Conservation (phyloP, 108 stramenopile species). For the Ochromonas danica region DNA sequence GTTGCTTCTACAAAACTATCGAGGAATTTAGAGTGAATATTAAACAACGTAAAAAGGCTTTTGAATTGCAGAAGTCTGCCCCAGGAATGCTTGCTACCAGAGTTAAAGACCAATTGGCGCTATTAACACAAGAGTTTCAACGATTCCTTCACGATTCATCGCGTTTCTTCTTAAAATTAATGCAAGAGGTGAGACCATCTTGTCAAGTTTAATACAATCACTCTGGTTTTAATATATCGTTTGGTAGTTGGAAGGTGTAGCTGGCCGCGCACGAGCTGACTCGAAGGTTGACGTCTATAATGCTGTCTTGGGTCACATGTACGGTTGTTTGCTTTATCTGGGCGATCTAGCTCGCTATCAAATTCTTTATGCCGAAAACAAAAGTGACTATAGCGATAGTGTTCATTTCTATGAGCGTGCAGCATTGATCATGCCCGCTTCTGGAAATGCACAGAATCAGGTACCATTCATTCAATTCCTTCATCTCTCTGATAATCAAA, state of each 20-base stretch:
- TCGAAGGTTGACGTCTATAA: background rate
- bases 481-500: no score
- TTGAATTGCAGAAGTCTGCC: background rate
- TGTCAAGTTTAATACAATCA: background rate
- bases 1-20: conserved; percentile 5
- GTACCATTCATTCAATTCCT: background rate
- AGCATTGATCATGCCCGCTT: background rate
- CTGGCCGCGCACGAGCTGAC: background rate
- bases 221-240: background rate
- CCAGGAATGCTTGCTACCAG: background rate
- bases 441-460: conserved; percentile 26
- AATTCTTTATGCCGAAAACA: background rate
- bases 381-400: background rate
- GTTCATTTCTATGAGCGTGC: background rate
- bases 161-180: background rate
- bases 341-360: conserved; percentile 1
- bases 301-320: background rate
- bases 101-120: background rate
- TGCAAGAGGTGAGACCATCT: background rate
- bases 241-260: background rate
- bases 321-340: background rate
- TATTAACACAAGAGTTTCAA: background rate
- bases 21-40: background rate
- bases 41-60: background rate
- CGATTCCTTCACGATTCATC: background rate